Conservation (phyloP, 805 yeast genomes). For the Candida insectalens region DNA sequence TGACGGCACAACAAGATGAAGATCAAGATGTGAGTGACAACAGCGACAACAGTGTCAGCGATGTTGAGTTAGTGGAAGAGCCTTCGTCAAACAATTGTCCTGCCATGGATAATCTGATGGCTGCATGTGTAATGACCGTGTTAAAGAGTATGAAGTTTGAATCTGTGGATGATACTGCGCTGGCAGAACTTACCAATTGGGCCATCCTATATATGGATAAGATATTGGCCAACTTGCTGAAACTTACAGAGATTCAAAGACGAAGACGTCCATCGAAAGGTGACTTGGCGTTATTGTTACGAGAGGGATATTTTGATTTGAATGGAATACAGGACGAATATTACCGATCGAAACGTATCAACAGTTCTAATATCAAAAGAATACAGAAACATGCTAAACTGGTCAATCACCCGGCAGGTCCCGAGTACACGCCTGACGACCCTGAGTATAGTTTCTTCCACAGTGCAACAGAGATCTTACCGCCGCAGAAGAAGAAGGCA, state of each 20-base stretch:
- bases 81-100: constrained; percentile 7
- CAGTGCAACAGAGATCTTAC: constrained; percentile 38
- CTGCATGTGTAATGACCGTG: constrained; percentile 27
- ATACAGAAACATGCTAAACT: constrained; percentile 9
- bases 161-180: constrained; percentile 22
- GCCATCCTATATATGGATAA: constrained; percentile 27
- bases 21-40: no score
- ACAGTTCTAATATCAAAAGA: constrained; percentile 2
- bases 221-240: constrained; percentile 33
- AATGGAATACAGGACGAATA: constrained; percentile 30
- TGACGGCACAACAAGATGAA: no score
- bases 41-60: background rate
- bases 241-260: constrained; percentile 49
- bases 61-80: background rate
- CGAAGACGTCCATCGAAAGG: constrained; percentile 41
- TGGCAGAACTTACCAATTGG: constrained; percentile 28
- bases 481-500: constrained; percentile 25
- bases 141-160: constrained; percentile 24
- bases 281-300: constrained; percentile 39
- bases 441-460: constrained; percentile 2
- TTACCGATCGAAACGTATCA: constrained; percentile 15
- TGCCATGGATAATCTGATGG: constrained; percentile 24
- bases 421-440: constrained; percentile 1
- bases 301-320: constrained; percentile 31
- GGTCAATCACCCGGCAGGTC: background rate